Evolutionary conservation across 805 yeast species (phyloP).

Genomic region (Schizosaccharomyces lindneri): DNA sequence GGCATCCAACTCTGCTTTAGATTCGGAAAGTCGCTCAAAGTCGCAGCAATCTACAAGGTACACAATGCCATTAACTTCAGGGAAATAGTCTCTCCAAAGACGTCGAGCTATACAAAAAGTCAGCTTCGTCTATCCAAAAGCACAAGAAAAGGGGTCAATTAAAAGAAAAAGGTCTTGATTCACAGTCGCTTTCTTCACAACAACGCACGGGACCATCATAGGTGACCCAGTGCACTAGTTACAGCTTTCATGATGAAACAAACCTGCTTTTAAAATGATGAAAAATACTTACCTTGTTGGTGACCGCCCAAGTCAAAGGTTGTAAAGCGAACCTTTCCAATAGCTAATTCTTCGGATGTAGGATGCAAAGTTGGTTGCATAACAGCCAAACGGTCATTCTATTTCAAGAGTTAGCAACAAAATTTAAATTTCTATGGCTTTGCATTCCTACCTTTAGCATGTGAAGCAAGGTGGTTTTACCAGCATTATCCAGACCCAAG

Average conservation of each 20-base stretch:
- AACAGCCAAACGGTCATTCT: conserved; percentile 88
- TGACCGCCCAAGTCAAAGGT: conserved; percentile 98
- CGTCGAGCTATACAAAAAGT: conserved; percentile 43
- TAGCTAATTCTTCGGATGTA: conserved; percentile 86
- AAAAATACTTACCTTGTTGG: conserved; percentile 25
- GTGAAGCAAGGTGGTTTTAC: conserved; percentile 74
- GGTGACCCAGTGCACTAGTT: not conserved
- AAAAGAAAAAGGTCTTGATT: not conserved
- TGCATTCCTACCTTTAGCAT: conserved; percentile 26
- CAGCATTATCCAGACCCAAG: conserved; percentile 93
- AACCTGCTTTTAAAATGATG: not conserved
- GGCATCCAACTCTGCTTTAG: conserved; percentile 83
- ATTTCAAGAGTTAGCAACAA: conserved; percentile 8
- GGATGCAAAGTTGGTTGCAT: conserved; percentile 96
- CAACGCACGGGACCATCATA: too few relatives aligned
- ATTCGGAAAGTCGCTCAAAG: conserved; percentile 80
- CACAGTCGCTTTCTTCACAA: not conserved
- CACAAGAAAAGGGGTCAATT: not conserved
- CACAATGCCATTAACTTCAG: conserved; percentile 94
- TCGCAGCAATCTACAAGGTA: conserved; percentile 94
- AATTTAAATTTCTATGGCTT: conserved; percentile 6
- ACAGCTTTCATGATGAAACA: too few relatives aligned
- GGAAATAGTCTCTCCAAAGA: conserved; percentile 97
- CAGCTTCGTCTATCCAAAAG: not conserved
- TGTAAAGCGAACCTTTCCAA: conserved; percentile 88